Base-by-base conservation (phyloP, 2,329 filamentous ascomycete species). In the Cryphonectria naterciae region DNA sequence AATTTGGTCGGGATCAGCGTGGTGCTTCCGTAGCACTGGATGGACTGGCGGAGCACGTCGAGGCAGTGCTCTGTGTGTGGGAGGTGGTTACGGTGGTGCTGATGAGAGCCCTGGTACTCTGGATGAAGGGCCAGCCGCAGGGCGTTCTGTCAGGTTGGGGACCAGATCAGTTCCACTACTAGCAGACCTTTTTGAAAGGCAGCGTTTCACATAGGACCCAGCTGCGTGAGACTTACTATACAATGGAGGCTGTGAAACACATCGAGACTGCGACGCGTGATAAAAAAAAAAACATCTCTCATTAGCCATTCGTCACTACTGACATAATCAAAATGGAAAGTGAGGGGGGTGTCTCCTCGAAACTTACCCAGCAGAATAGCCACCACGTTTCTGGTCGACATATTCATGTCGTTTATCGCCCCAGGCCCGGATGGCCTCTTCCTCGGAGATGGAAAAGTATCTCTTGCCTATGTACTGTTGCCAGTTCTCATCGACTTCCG, bases 1-100 rank as follows among this genome's bases (percentile, higher is more conserved):
- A 66, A 73, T 43, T 67, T 68, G 37, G 71, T 73, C 5, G 71
- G 71, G 43, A 73, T 69, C 68, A 70, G 37, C 2, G 71, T 73
- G 7, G 66, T 70, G 37, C 71, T 73, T n/a, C 71, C 71, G 61
- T 70, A 70, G 52, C 66, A 73, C 41, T 73, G 68, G 46, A 70
- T 73, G 4, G 71, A 65, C 35, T 73, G 71, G 8, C 71, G 68
- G 17, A 71, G 37, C 8, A 68, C 49, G 35, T 70, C 71, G 22
- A 73, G 68, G 63, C 71, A 73, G 25, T 73, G 71, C 41, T 73
- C 71, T 25, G 67, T 64, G 67, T 68, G 67, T 5, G 58, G 35
- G 25, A 68, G 46, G 46, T 64, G 60, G n/a, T 68, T 64, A 35
- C 37, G 46, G 32, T 56, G 58, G 35, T 58, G 60, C 22, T 19